These are phyloP conservation scores for Penstemon barbatus DNA, from an alignment of 257 asterid species.

Conservation along the genomic window DNA sequence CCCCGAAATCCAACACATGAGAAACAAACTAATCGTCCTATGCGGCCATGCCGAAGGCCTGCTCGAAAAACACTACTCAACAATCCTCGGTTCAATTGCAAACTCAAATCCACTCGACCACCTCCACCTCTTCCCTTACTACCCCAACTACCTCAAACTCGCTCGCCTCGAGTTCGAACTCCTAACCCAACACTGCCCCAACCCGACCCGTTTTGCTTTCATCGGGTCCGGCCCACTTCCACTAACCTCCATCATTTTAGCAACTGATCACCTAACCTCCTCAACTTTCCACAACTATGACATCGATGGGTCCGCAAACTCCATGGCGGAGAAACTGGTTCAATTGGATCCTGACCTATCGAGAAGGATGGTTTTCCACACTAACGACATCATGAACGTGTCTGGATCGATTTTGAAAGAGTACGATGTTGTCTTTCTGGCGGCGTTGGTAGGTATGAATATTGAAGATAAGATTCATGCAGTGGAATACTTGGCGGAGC, in stretches of 20 bases:
- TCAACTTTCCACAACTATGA: constrained; percentile 74
- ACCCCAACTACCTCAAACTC: constrained; percentile 73
- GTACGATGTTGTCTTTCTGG: constrained; percentile 83
- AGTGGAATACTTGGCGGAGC: constrained; percentile 52
- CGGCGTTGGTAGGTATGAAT: constrained; percentile 88
- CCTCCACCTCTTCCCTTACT: constrained; percentile 67
- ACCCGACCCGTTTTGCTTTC: constrained; percentile 56
- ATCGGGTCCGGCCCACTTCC: constrained; percentile 93
- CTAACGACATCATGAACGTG: constrained; percentile 59
- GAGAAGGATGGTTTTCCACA: constrained; percentile 55
- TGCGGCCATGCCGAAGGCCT: constrained; percentile 82
- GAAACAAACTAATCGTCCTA: constrained; percentile 58
- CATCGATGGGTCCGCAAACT: constrained; percentile 60
- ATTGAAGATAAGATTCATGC: constrained; percentile 54
- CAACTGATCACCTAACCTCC: constrained; percentile 51
- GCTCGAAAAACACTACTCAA: constrained; percentile 64
- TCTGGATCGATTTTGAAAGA: constrained; percentile 38
- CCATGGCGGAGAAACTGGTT: constrained; percentile 55
- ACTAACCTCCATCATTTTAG: constrained; percentile 74
- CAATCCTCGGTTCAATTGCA: constrained; percentile 44
- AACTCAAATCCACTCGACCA: constrained; percentile 50
- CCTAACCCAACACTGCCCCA: constrained; percentile 39
- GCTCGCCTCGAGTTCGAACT: constrained; percentile 61
- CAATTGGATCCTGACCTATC: constrained; percentile 57
- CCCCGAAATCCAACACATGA: constrained; percentile 51